These are phyloP conservation scores for Trichoderma erinaceum DNA, from an alignment of 495 filamentous ascomycete species.

Conservation along the genomic window DNA sequence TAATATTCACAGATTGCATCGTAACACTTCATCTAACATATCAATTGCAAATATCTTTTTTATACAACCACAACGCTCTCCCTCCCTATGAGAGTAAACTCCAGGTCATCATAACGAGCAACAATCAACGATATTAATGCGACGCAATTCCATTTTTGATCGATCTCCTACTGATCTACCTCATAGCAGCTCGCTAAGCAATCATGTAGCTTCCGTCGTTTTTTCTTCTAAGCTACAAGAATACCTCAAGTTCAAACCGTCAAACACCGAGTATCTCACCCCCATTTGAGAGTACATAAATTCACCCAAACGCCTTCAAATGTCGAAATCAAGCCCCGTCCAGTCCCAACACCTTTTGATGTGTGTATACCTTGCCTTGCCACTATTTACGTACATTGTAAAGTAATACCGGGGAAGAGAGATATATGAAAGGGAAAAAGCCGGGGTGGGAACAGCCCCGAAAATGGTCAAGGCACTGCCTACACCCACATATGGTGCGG, in stretches of 20 bases:
- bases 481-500: constrained; percentile 1
- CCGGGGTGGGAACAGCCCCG: not conserved
- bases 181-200: not conserved
- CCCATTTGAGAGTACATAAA: not conserved
- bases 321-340: constrained; percentile 2
- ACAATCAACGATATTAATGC: no score
- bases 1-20: no score
- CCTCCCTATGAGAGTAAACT: no score
- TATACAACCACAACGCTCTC: no score
- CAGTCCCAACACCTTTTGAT: constrained; percentile 30
- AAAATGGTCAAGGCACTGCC: constrained; percentile 4
- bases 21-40: no score
- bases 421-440: not conserved
- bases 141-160: no score
- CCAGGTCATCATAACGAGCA: no score
- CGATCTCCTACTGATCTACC: not conserved
- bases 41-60: no score
- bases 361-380: constrained; percentile 30
- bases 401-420: constrained; percentile 13
- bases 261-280: constrained; percentile 5
- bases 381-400: constrained; percentile 24
- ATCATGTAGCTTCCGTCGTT: constrained; percentile 5
- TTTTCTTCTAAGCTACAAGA: constrained; percentile 1
- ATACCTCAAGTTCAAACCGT: not conserved
- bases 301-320: not conserved